Evolutionary conservation across 306 rosid species (phyloP), one percentile per base, ranked within the genome.

Genomic region (Begonia loranthoides): DNA sequence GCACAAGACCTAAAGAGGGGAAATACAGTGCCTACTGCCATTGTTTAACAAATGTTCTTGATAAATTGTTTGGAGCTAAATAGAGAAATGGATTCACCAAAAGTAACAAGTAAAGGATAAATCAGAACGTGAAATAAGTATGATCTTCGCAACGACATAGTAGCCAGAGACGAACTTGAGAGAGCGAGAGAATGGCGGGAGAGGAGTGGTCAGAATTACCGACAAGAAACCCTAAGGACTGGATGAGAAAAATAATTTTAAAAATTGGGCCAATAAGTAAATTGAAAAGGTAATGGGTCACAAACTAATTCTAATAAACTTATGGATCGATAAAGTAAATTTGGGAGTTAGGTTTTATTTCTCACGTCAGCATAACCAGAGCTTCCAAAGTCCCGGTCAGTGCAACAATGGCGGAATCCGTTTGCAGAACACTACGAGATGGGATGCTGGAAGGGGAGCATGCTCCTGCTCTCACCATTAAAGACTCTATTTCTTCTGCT

Each of bases 391-490:
- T 12, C 48, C 63, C 36, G 3, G 9, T 28, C 36, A 28, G 36
- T 5, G 49, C 56, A 24, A 41, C n/a, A 50, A 88, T 89, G 97
- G 79, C 84, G 13, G 90, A 89, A 51, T 79, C 83, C 43, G 69
- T 89, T 61, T 73, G 77, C 57, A 73, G 90, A 68, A 63, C 76
- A 15, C 76, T 89, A 17, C 67, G 95, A 15, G 97, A 82, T 49
- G 94, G 97, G 13, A 83, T 71, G 1, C 70, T 79, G 39, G 85
- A 82, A 72, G 97, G 95, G 50, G 97, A 89, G 67, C 94, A 73
- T 24, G 87, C 97, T 0, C 81, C 90, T 0, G 68, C 87, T 66
- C 85, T 90, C 64, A 74, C 90, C 10, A 76, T 90, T 46, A 85
- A 74, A 67, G 95, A 85, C 74, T 63, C 77, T 36, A 59, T 72